Evolutionary conservation across 352 stramenopile genomes (phyloP).

Genomic region (Pythium dissimile): DNA sequence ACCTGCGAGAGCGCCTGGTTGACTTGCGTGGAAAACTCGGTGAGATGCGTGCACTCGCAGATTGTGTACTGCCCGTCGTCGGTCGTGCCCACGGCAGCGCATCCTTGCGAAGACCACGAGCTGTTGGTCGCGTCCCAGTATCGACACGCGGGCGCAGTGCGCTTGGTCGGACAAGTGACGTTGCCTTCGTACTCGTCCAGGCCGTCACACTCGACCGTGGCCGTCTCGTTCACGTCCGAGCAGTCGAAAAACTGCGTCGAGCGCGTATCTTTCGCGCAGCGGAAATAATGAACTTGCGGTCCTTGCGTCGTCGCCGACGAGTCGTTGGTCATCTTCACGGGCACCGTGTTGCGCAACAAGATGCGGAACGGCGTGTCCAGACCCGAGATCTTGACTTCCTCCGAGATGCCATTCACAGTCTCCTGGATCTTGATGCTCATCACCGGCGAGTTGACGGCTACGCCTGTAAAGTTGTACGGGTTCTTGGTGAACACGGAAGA

Average conservation of each 20-base stretch:
- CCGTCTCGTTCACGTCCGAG: conserved; percentile 28
- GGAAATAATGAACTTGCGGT: conserved; percentile 34
- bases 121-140: conserved; percentile 51
- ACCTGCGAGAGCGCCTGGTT: conserved; percentile 53
- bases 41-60: conserved; percentile 71
- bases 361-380: conserved; percentile 45
- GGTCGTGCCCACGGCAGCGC: conserved; percentile 42
- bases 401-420: conserved; percentile 11
- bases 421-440: conserved; percentile 57
- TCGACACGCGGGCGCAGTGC: conserved; percentile 35
- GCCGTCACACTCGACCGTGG: conserved; percentile 50
- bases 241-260: conserved; percentile 61
- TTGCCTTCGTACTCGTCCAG: conserved; percentile 41
- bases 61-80: conserved; percentile 67
- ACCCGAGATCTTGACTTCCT: conserved; percentile 32
- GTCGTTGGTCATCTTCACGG: conserved; percentile 16
- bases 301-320: background rate
- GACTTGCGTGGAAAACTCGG: conserved; percentile 67
- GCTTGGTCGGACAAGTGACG: conserved; percentile 42
- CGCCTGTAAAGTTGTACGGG: conserved; percentile 49
- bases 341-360: conserved; percentile 46
- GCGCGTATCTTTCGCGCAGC: conserved; percentile 39
- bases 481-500: conserved; percentile 66
- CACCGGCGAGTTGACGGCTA: conserved; percentile 48
- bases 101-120: conserved; percentile 61